Evolutionary conservation across 192 early-diverging fungal species (phyloP), one percentile per base, ranked within the genome.

Genomic region (Funneliformis geosporum): DNA sequence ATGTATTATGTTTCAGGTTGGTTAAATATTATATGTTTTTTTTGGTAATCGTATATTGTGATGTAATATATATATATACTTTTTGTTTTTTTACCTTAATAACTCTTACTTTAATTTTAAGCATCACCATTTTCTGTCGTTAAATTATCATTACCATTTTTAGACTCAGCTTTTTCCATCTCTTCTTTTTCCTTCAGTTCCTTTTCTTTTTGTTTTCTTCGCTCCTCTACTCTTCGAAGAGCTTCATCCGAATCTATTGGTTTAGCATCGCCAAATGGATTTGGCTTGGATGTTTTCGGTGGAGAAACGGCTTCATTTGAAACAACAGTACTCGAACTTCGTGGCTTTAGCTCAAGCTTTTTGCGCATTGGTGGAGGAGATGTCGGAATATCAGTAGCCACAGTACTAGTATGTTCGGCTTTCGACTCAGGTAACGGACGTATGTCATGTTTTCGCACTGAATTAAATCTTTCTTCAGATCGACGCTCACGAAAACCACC

Each of bases 241-340:
- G 86, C 86, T 79, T 86, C 86, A 61, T 84, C 84, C 33, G 80
- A 86, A 80, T 92, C 90, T 76, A 92, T 86, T 47, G 91, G 90
- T 62, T 84, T 88, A 42, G 91, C 91, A 27, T 80, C 88, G 23
- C 91, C 91, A 64, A 92, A 92, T 64, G 91, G 91, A 82, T 87
- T 90, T 40, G 86, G 81, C 76, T 89, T 90, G 65, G 60, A 44
- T 12, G 75, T 42, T 59, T 21, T 33, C 2, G 33, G 47, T 23
- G 73, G 33, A 21, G 55, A 8, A 64, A 61, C 33, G 18, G 55
- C 55, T 43, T 43, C 61, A 27, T 71, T 60, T 21, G 76, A 4
- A 12, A 33, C 44, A 12, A 33, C 44, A 12, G 71, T 0, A 28
- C 76, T 78, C 43, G 85, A 46, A 60, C 83, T 81, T 68, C 89